Conservation (phyloP, 1,284 basidiomycete species). For the Puccinia triticina region DNA sequence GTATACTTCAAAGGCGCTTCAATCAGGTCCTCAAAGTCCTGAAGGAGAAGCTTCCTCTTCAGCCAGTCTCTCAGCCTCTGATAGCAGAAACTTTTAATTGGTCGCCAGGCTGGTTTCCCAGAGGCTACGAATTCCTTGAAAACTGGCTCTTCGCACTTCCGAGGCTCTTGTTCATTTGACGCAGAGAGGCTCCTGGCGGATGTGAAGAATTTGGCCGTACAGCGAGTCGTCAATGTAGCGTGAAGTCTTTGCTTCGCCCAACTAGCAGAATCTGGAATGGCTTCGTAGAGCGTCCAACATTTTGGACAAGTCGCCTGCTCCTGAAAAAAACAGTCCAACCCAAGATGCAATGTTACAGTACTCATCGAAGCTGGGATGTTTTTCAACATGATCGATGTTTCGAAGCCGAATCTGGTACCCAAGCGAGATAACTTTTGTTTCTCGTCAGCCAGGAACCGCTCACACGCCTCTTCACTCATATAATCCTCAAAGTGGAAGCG, state of each 20-base stretch:
- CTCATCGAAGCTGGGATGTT: not conserved
- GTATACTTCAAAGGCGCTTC: not conserved
- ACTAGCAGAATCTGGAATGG: conserved; percentile 12
- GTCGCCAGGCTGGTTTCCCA: conserved; percentile 3
- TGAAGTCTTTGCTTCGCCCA: conserved; percentile 14
- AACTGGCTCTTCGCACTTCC: not conserved
- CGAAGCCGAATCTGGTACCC: not conserved
- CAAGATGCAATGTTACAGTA: not conserved
- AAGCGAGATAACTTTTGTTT: not conserved
- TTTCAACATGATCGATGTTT: not conserved
- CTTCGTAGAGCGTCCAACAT: conserved; percentile 5
- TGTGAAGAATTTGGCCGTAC: conserved; percentile 2
- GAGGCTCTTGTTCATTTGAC: not conserved
- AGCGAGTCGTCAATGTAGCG: not conserved
- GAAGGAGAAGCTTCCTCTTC: not conserved
- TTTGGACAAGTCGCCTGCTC: conserved; percentile 1
- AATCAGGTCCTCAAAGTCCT: not conserved
- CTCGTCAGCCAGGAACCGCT: not conserved
- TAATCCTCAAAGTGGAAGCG: conserved; percentile 15
- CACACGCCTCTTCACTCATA: not conserved
- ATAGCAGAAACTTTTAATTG: conserved; percentile 15
- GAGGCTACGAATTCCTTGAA: conserved; percentile 3
- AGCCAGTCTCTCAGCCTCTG: conserved; percentile 27
- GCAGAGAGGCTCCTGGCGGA: not conserved
- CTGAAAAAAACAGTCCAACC: conserved; percentile 8